Percentiles rank a stretch among this genome's conserved stretches.
Evolutionary conservation across 1,139 yeast genomes (phyloP).

Genomic region (Nakaseomyces bracarensis): DNA sequence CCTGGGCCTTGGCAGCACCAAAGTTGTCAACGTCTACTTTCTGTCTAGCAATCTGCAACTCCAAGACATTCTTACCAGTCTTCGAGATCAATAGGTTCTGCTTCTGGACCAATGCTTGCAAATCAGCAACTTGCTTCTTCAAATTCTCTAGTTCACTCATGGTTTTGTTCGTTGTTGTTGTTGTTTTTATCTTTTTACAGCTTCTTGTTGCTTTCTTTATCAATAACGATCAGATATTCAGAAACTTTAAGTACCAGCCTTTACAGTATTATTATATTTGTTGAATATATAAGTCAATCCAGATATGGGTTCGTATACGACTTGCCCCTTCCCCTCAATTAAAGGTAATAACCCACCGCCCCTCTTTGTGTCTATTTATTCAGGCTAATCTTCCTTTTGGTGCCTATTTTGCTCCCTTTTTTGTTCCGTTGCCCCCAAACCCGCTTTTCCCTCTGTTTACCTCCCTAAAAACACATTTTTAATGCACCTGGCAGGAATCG

Average conservation of each 20-base stretch:
- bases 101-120: constrained; percentile 43
- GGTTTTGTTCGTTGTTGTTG: constrained; percentile 7
- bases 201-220: too few relatives aligned
- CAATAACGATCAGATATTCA: too few relatives aligned
- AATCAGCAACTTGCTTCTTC: constrained; percentile 40
- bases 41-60: constrained; percentile 50
- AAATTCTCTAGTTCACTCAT: constrained; percentile 33
- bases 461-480: too few relatives aligned
- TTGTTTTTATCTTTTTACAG: not conserved
- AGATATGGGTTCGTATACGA: not conserved
- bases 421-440: too few relatives aligned
- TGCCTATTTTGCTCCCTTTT: too few relatives aligned
- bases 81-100: constrained; percentile 42
- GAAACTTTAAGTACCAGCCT: not conserved
- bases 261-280: not conserved
- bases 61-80: constrained; percentile 72
- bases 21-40: constrained; percentile 30
- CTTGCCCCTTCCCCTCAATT: too few relatives aligned
- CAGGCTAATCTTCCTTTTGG: too few relatives aligned
- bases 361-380: too few relatives aligned
- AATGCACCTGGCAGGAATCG: too few relatives aligned
- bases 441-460: too few relatives aligned
- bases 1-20: constrained; percentile 8
- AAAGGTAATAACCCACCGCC: too few relatives aligned
- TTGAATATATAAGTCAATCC: not conserved